Evolutionary conservation across 441 rosid genomes (phyloP).

Genomic region (Corymbia calophylla): DNA sequence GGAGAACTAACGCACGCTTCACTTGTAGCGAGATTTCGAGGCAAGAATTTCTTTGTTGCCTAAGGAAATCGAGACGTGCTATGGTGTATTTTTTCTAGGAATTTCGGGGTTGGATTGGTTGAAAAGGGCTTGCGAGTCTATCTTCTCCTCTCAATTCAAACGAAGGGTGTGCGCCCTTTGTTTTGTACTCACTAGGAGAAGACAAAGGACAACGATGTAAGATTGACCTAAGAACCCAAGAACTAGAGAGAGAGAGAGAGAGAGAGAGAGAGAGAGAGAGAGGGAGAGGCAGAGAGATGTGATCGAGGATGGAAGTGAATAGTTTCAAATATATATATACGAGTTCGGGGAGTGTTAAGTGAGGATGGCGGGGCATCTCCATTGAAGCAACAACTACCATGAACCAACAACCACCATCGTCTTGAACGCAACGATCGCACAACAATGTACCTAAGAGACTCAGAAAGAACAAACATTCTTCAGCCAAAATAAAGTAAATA

Average conservation of each 20-base stretch:
- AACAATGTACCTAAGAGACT: neutral
- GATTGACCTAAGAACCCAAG: neutral
- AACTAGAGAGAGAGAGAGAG: neutral
- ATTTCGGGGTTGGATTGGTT: neutral
- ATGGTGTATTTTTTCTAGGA: neutral
- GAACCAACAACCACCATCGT: slow-evolving; percentile 3
- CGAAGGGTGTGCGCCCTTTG: slow-evolving; percentile 2
- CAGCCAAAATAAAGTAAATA: neutral
- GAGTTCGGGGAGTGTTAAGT: neutral
- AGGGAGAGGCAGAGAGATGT: neutral
- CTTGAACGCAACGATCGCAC: neutral
- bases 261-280: neutral
- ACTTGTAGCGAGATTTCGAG: neutral
- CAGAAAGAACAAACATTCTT: neutral
- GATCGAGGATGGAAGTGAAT: neutral
- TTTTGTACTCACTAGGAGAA: slow-evolving; percentile 13
- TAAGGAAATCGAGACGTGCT: neutral
- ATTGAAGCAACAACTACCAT: slow-evolving; percentile 2
- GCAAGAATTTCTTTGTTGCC: neutral
- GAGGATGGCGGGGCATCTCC: neutral
- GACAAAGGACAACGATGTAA: neutral
- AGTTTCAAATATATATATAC: neutral
- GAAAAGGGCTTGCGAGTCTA: neutral
- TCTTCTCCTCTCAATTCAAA: slow-evolving; percentile 17
- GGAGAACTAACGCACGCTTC: neutral